Percentiles rank a stretch among this genome's conserved stretches.
Conservation (phyloP, 1,284 basidiomycete genomes). For the Sporisorium scitamineum region DNA sequence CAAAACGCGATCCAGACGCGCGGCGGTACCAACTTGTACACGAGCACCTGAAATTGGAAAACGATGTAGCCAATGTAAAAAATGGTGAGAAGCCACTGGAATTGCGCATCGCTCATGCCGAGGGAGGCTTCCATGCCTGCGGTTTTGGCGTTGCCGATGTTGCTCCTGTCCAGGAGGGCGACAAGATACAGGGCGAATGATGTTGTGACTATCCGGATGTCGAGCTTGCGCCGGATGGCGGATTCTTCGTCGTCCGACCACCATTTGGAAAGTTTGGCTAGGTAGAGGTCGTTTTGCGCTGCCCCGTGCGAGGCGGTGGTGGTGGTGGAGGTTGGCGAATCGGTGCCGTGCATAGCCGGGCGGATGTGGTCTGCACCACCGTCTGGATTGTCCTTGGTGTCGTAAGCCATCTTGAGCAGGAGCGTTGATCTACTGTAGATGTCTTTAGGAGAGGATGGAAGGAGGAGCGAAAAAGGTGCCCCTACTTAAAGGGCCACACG, state of each 20-base stretch:
- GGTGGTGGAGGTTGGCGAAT: neutral
- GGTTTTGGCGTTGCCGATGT: conserved; percentile 61
- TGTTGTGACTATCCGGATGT: conserved; percentile 41
- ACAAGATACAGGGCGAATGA: conserved; percentile 41
- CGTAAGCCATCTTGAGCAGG: conserved; percentile 9
- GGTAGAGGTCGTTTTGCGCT: conserved; percentile 8
- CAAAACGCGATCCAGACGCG: conserved; percentile 53
- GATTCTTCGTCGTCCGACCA: conserved; percentile 58
- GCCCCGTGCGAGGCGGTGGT: neutral
- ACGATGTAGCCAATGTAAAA: conserved; percentile 61
- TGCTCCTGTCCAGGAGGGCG: conserved; percentile 46
- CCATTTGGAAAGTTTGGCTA: conserved; percentile 44
- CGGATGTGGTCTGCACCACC: neutral
- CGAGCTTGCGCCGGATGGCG: conserved; percentile 48
- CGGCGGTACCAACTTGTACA: conserved; percentile 60
- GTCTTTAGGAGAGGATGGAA: neutral
- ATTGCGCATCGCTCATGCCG: conserved; percentile 50
- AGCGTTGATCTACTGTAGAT: neutral
- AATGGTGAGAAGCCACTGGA: conserved; percentile 62
- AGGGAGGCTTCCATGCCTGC: conserved; percentile 56
- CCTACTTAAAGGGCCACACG: neutral
- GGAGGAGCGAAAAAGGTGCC: neutral
- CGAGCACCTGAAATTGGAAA: conserved; percentile 58
- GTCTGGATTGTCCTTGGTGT: neutral
- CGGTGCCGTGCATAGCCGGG: neutral